These are phyloP conservation scores for Phanerochaete sordida DNA, from an alignment of 768 basidiomycete species.

Conservation along the genomic window DNA sequence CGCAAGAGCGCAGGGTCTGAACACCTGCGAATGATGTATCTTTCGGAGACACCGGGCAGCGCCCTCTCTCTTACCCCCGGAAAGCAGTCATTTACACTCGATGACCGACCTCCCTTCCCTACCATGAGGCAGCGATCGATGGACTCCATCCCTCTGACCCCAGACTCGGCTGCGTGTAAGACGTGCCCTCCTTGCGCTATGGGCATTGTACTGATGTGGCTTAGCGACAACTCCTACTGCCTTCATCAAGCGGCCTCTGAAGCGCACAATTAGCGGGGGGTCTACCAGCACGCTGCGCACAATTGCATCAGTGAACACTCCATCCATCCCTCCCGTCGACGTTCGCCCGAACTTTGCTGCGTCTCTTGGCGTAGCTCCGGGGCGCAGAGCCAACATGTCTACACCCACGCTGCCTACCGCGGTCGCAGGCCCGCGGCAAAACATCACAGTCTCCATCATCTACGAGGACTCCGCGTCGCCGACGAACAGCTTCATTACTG, in stretches of 20 bases:
- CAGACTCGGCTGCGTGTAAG: background rate
- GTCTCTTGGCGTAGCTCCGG: conserved; percentile 14
- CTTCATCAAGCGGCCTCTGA: conserved; percentile 63
- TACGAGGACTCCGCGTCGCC: conserved; percentile 23
- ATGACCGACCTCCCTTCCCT: background rate
- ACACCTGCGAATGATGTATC: background rate
- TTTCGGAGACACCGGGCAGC: background rate
- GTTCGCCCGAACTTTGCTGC: conserved; percentile 48
- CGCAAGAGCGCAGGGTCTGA: background rate
- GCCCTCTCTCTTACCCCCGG: background rate
- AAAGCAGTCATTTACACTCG: background rate
- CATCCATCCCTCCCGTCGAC: conserved; percentile 58
- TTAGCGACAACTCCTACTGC: conserved; percentile 36
- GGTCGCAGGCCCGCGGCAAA: conserved; percentile 16
- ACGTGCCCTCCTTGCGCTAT: background rate
- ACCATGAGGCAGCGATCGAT: background rate
- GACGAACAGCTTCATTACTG: conserved; percentile 33
- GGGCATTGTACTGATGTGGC: background rate
- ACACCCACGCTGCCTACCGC: conserved; percentile 20
- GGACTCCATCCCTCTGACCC: conserved; percentile 3
- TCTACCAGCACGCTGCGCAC: conserved; percentile 60
- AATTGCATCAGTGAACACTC: conserved; percentile 34
- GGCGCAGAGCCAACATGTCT: conserved; percentile 21
- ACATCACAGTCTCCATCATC: conserved; percentile 26
- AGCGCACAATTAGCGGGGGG: conserved; percentile 60